Conservation (phyloP, 768 basidiomycete genomes). For the Cubamyces sp. region DNA sequence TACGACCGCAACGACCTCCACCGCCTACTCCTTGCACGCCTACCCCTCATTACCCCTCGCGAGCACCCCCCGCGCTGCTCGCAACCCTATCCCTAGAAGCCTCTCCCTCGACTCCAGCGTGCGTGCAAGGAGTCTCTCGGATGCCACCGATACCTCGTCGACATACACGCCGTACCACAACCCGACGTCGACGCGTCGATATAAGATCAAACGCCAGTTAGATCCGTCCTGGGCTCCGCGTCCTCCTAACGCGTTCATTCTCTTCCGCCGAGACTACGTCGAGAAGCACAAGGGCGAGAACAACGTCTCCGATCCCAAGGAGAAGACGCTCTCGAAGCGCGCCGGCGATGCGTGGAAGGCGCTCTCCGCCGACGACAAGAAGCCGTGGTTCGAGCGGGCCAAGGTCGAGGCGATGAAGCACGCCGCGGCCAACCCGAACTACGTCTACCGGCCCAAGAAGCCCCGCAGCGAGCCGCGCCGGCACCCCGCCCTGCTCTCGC, state of each 20-base stretch:
- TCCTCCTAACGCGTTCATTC: constrained; percentile 72
- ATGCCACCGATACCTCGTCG: constrained; percentile 15
- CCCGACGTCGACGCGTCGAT: constrained; percentile 45
- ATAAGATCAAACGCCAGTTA: constrained; percentile 44
- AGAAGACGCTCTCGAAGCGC: constrained; percentile 72
- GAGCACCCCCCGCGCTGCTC: constrained; percentile 8
- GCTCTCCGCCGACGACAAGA: constrained; percentile 51
- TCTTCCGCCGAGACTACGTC: constrained; percentile 71
- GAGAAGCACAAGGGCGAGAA: constrained; percentile 45
- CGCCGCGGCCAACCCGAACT: constrained; percentile 53
- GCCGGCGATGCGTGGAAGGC: constrained; percentile 78
- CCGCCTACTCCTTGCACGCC: neutral
- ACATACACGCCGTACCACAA: constrained; percentile 16
- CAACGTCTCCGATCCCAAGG: constrained; percentile 31
- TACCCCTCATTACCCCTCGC: constrained; percentile 5
- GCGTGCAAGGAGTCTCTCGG: constrained; percentile 3
- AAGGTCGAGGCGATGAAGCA: constrained; percentile 61
- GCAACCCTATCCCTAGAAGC: constrained; percentile 17
- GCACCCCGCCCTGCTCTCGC: constrained; percentile 24
- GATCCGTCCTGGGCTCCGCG: constrained; percentile 67
- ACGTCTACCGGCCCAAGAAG: constrained; percentile 58
- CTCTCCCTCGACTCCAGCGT: constrained; percentile 20
- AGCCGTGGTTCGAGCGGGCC: constrained; percentile 53
- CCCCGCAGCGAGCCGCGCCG: constrained; percentile 18
- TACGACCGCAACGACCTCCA: constrained; percentile 12